Base-by-base conservation (phyloP, 257 asterid species). In the Scutellaria baicalensis region DNA sequence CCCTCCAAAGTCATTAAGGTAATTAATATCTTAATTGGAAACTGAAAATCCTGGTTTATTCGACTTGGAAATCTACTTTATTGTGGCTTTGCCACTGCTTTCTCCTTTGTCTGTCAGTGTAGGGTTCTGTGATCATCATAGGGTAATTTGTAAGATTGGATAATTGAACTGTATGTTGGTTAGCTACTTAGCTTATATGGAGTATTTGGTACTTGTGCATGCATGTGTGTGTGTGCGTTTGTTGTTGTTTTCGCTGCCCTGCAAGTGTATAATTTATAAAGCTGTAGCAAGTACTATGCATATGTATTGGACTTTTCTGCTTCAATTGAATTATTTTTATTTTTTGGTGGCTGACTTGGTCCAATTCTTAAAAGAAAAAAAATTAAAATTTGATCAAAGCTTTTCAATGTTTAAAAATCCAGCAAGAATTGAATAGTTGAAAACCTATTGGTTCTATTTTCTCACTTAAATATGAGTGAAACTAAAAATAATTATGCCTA, bases 1-100 rank as follows among this genome's bases (percentile, higher is more conserved):
- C 90, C 93, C 42, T 87, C 97, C 70, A 79, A 84, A 75, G 95
- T 91, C 62, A 71, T 87, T 72, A 87, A 87, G 96, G 99, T 93
- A 75, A 81, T 67, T 62, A 62, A 39, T 36, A 11, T 56, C 56
- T 62, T 44, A n/a, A 33, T 35, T 42, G 17, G 21, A 31, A 18
- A 35, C 1, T 42, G 17, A 31, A 31, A 18, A 35, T 0, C 18
- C 17, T 33, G 33, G n/a, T 17, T 39, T 61, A 6, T 52, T 18
- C 39, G 56, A 47, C 60, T 11, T 67, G 54, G 65, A 54, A 69
- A 45, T 20, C 73, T 69, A 49, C 13, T 55, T 59, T 59, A 50
- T 63, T 65, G 14, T 55, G 43, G 66, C 45, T 0, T 54, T 65
- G 55, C 3, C 43, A 11, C 12, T 45, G 44, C 57, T 16, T 36